Conservation (phyloP, 2,329 filamentous ascomycete species). For the Trichoderma cornu-damae region DNA sequence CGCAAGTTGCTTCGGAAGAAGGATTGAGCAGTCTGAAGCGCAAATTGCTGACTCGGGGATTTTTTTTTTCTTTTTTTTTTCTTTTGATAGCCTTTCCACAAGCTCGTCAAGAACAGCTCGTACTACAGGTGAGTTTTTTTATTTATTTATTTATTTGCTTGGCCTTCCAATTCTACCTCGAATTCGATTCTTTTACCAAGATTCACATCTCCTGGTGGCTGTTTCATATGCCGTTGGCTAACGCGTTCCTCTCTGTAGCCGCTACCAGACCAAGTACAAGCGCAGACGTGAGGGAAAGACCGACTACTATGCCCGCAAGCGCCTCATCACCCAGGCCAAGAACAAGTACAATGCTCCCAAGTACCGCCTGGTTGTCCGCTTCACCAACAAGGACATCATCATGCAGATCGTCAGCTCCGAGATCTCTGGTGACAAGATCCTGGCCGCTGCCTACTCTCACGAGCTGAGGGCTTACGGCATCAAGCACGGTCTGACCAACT, state of each 20-base stretch:
- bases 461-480: slow-evolving; percentile 98
- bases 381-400: slow-evolving; percentile 99
- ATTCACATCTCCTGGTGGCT: too few relatives aligned
- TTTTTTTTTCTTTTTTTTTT: too few relatives aligned
- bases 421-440: slow-evolving; percentile 97
- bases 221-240: slow-evolving; percentile 21
- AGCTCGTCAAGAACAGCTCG: slow-evolving; percentile 93
- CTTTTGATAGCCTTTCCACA: slow-evolving; percentile 78
- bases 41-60: slow-evolving; percentile 98
- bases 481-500: slow-evolving; percentile 98
- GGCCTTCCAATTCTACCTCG: too few relatives aligned
- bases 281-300: slow-evolving; percentile 95
- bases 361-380: slow-evolving; percentile 98
- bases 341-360: slow-evolving; percentile 99
- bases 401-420: slow-evolving; percentile 95
- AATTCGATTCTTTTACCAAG: too few relatives aligned
- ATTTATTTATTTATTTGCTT: too few relatives aligned
- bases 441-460: slow-evolving; percentile 87
- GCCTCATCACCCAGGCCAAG: slow-evolving; percentile 99
- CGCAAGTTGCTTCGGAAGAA: slow-evolving; percentile 97
- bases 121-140: slow-evolving; percentile 83
- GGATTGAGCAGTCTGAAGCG: slow-evolving; percentile 77
- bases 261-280: slow-evolving; percentile 99
- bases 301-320: slow-evolving; percentile 99
- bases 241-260: slow-evolving; percentile 52